A percentile compares a stretch with the other conserved stretches of the same genome.
These are phyloP conservation scores for Neurospora sp. DNA, from an alignment of 495 filamentous ascomycete species.

Conservation along the genomic window DNA sequence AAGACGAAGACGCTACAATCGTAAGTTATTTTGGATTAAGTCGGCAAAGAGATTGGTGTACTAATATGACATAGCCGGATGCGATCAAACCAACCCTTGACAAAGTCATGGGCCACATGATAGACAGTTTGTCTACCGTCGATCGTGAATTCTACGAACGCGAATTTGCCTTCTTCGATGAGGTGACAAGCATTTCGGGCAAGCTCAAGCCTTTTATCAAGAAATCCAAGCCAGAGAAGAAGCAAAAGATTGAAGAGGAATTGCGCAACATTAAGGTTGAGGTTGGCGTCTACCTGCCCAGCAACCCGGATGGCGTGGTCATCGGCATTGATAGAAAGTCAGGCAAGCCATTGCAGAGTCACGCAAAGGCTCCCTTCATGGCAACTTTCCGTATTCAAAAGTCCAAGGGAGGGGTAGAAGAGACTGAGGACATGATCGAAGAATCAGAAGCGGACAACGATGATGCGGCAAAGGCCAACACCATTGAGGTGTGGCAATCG, in stretches of 20 bases:
- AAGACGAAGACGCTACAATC: constrained; percentile 85
- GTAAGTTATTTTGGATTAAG: constrained; percentile 40
- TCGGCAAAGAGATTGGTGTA: background rate
- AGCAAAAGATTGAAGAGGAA: constrained; percentile 98
- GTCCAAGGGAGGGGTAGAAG: constrained; percentile 43
- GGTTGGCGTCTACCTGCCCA: constrained; percentile 92
- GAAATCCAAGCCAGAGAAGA: constrained; percentile 89
- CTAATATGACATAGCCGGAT: constrained; percentile 60
- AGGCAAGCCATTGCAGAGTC: constrained; percentile 91
- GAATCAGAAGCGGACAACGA: constrained; percentile 26
- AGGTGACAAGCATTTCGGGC: constrained; percentile 89
- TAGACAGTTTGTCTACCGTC: constrained; percentile 64
- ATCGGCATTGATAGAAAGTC: constrained; percentile 97
- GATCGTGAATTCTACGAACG: constrained; percentile 86
- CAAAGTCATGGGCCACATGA: constrained; percentile 74
- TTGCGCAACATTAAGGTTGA: constrained; percentile 93
- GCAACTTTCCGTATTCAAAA: constrained; percentile 95
- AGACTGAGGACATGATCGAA: constrained; percentile 35
- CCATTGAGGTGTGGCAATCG: constrained; percentile 92
- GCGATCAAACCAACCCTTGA: constrained; percentile 87
- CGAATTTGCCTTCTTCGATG: constrained; percentile 96
- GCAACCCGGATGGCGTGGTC: constrained; percentile 92
- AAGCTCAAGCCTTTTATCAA: constrained; percentile 93
- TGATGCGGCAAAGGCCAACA: constrained; percentile 30
- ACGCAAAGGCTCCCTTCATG: constrained; percentile 98